Evolutionary conservation across 139 green algal species (phyloP).

Genomic region (Chlamydomonas schloesseri): DNA sequence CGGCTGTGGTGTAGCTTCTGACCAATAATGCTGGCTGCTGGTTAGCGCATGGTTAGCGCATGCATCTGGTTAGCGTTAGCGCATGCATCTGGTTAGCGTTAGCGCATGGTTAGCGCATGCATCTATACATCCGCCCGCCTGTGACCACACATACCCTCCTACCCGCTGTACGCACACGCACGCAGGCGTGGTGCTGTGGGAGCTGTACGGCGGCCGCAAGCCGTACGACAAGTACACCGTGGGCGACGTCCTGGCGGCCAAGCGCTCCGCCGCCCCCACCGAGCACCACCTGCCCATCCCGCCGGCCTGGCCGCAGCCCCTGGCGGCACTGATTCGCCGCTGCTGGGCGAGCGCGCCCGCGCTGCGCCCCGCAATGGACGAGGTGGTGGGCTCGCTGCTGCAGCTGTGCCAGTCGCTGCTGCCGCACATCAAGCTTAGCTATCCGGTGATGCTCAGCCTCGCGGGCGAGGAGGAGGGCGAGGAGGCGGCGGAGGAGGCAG

Average conservation of each 20-base stretch:
- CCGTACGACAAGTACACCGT: constrained; percentile 38
- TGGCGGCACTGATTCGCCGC: not conserved
- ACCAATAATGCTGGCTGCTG: too few species aligned
- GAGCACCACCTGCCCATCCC: not conserved
- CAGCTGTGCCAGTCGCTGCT: constrained; percentile 19
- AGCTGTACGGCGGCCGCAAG: constrained; percentile 27
- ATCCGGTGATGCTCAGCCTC: not conserved
- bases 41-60: too few species aligned
- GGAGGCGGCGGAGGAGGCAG: not conserved
- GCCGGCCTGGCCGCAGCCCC: not conserved
- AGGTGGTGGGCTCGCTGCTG: not conserved
- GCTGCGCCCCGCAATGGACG: not conserved
- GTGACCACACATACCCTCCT: too few species aligned
- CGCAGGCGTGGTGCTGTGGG: constrained; percentile 35
- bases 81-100: too few species aligned
- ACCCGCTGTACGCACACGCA: too few species aligned
- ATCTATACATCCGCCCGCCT: too few species aligned
- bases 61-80: too few species aligned
- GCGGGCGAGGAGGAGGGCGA: not conserved
- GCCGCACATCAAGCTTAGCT: constrained; percentile 33
- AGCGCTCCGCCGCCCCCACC: constrained; percentile 22
- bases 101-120: too few species aligned
- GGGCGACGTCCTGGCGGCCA: constrained; percentile 26
- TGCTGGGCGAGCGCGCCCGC: constrained; percentile 12
- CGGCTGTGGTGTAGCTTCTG: too few species aligned